Conservation (phyloP, 441 rosid genomes). For the Syzygium malaccense region DNA sequence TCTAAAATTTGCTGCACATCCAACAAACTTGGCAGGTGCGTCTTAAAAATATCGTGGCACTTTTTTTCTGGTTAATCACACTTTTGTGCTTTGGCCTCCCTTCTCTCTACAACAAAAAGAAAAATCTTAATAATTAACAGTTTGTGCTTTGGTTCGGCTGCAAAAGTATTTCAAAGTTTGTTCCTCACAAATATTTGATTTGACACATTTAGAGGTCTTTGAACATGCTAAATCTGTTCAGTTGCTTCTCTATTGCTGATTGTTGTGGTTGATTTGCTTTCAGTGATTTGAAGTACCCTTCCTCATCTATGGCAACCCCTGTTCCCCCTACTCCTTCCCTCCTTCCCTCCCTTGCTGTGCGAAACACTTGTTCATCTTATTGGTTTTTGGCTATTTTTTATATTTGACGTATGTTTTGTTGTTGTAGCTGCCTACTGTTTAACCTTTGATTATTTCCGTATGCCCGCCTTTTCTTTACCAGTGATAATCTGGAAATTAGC, state of each 20-base stretch:
- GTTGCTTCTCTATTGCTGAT: neutral
- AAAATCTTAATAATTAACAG: neutral
- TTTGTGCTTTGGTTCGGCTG: constrained; percentile 2
- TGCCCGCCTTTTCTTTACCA: neutral
- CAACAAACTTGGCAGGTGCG: constrained; percentile 74
- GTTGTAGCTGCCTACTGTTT: neutral
- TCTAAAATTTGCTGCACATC: constrained; percentile 70
- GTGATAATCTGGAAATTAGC: neutral
- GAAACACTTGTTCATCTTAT: neutral
- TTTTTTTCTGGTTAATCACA: constrained; percentile 24
- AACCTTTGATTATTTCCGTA: neutral
- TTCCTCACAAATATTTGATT: neutral
- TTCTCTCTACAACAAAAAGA: neutral
- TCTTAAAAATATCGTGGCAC: constrained; percentile 24
- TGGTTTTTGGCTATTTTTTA: neutral
- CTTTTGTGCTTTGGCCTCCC: neutral
- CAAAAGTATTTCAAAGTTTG: neutral
- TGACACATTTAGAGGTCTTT: constrained; percentile 2
- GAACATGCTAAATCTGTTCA: neutral
- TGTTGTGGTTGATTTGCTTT: neutral
- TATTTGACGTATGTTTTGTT: neutral
- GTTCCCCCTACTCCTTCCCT: neutral
- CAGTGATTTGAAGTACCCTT: neutral
- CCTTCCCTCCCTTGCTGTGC: neutral
- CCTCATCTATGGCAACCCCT: neutral